A percentile compares a stretch with the other conserved stretches of the same genome.
These are phyloP conservation scores for Suillus fuscotomentosus DNA, from an alignment of 768 basidiomycete genomes.

Conservation along the genomic window DNA sequence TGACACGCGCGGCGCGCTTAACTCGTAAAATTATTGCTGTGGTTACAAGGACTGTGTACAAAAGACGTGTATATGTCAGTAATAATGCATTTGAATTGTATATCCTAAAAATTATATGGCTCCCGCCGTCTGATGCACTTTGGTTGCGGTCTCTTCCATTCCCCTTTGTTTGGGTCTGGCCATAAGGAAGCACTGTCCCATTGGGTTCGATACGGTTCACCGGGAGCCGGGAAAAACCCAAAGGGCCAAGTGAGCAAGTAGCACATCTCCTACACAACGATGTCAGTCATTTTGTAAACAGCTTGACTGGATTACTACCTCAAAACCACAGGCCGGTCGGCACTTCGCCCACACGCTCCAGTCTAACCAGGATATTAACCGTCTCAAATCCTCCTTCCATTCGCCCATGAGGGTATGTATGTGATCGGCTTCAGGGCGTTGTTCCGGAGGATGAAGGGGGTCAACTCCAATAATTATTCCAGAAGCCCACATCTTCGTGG, in stretches of 20 bases:
- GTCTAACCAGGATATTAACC: conserved; percentile 19
- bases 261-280: conserved; percentile 20
- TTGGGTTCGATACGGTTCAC: too few species aligned
- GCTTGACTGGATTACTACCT: conserved; percentile 4
- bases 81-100: too few species aligned
- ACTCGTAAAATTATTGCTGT: too few species aligned
- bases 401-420: conserved; percentile 1
- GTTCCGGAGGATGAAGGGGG: not conserved
- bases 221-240: conserved; percentile 4
- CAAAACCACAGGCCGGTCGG: conserved; percentile 11
- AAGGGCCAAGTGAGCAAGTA: conserved; percentile 25
- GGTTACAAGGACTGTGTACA: too few species aligned
- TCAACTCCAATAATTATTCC: conserved; percentile 14
- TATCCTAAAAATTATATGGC: too few species aligned
- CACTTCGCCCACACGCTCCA: conserved; percentile 23
- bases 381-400: conserved; percentile 12
- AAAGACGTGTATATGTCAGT: too few species aligned
- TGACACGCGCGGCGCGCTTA: too few species aligned
- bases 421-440: not conserved
- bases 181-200: too few species aligned
- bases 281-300: not conserved
- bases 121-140: too few species aligned
- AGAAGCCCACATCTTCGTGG: conserved; percentile 18
- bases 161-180: conserved; percentile 1
- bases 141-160: conserved; percentile 26